These are phyloP conservation scores for Polytrichum commune DNA, from an alignment of 225 moss, liverwort and hornwort genomes.

Conservation along the genomic window DNA sequence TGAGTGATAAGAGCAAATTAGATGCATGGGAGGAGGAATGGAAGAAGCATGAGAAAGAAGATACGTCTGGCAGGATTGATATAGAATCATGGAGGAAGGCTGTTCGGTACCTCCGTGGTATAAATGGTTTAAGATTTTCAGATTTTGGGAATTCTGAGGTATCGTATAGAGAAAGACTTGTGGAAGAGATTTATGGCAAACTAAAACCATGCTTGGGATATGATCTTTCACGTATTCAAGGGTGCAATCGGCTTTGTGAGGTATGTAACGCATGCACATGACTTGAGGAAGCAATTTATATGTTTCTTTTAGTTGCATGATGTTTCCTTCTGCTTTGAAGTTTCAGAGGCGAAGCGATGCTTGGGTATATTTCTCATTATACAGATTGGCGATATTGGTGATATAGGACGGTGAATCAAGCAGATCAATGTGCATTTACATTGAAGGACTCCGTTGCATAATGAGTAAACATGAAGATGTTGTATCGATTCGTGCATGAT, in stretches of 20 bases:
- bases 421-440: too few species aligned
- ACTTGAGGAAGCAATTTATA: too few species aligned
- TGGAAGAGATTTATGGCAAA: slow-evolving; percentile 3
- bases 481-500: too few species aligned
- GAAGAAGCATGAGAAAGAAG: not conserved
- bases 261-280: not conserved
- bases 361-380: too few species aligned
- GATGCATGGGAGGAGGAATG: not conserved
- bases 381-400: too few species aligned
- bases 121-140: slow-evolving; percentile 10
- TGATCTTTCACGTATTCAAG: slow-evolving; percentile 13
- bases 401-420: too few species aligned
- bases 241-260: slow-evolving; percentile 11
- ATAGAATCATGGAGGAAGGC: not conserved
- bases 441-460: too few species aligned
- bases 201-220: slow-evolving; percentile 1
- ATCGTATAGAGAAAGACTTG: not conserved
- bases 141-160: slow-evolving; percentile 4
- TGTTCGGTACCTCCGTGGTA: not conserved
- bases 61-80: not conserved
- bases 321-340: too few species aligned
- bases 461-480: too few species aligned
- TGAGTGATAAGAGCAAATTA: not conserved
- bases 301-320: too few species aligned
- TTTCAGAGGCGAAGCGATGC: too few species aligned